Evolutionary conservation across 768 basidiomycete species (phyloP), one percentile per base, ranked within the genome.

Genomic region (Kwoniella newhampshirensis): DNA sequence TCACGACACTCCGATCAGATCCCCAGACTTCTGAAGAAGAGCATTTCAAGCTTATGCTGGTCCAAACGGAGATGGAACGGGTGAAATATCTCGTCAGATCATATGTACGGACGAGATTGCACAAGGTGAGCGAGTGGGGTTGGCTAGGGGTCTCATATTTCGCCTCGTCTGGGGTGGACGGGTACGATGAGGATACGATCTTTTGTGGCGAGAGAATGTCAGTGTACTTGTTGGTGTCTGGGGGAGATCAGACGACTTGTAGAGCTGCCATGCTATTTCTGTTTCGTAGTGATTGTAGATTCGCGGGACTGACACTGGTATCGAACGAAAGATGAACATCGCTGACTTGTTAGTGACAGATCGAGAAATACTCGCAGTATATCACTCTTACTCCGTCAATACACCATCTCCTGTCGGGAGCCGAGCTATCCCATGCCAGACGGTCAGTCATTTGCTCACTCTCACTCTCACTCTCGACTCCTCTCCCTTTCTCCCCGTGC

Each of bases 41-140:
- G 62, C 91, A 97, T 68, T 88, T 92, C 59, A 81, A 90, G 63
- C 88, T 94, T 30, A 87, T 91, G 81, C 86, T 97, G 51, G 92
- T 89, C 0, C 90, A 93, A 77, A 93, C 90, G 0, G 92, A 97
- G 77, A 84, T 94, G 64, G 92, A 97, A 73, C 84, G 93, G 39
- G 89, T 91, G 66, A 93, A 91, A 77, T 97, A 91, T 70, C 83
- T 94, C 53, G 84, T 96, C 23, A 79, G 92, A 55, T 89, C 90
- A 1, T 97, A 94, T 74, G 82, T 94, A 4, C 83, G 93, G 21
- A 89, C 88, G 26, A 81, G 92, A 57, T 75, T 94, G 49, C 85
- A 82, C 80, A 97, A 97, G 83, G 92, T 88, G 60, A 51, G 64
- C 57, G 20, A 35, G 9, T 36, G 9, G 26, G 15, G 23, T 15